Base-by-base conservation (phyloP, 164 flowering plant genomes). In the Kingdonia uniflora region DNA sequence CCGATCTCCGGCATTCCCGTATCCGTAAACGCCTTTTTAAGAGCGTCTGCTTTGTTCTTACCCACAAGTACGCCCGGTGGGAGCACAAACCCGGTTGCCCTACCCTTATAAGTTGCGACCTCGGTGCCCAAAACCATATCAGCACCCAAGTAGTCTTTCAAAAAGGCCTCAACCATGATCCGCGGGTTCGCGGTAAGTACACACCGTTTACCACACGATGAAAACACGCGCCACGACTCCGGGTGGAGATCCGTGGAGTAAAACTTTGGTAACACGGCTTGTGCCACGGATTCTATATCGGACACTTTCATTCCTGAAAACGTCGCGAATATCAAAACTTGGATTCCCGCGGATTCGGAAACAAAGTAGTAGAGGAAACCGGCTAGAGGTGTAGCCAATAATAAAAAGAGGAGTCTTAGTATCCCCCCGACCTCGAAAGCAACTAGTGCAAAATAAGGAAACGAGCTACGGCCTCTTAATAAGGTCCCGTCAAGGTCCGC, bases 231-330 rank as follows among this genome's bases (percentile, higher is more conserved):
- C 76, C 76, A 76, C 2, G 78, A 46, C 57, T 71, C 76, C 4
- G 69, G 66, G 39, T 74, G 74, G 15, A 76, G 47, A 26, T 76
- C 78, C 25, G 33, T 45, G 23, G 70, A 56, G 57, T 76, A 76
- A 19, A 73, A 76, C 52, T 71, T 76, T 0, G 80, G 80, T 17
- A 76, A 61, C 2, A 73, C 78, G 0, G 78, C 77, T 1, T 76
- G 68, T 3, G 72, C 74, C 37, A 71, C 80, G 3, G 74, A 67
- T 23, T 73, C 76, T 5, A 76, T 67, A 14, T 74, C 76, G 0
- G 56, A 26, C 5, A 64, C 63, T 50, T 46, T 66, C 63, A 71
- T 55, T 19, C 80, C 80, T 0, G 67, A 66, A 33, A 68, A 48
- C 0, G 78, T 49, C 8, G 65, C 68, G 24, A 74, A 76, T 4